Evolutionary conservation across 2,329 filamentous ascomycete genomes (phyloP), one percentile per base, ranked within the genome.

Genomic region (Botrytis tulipae): DNA sequence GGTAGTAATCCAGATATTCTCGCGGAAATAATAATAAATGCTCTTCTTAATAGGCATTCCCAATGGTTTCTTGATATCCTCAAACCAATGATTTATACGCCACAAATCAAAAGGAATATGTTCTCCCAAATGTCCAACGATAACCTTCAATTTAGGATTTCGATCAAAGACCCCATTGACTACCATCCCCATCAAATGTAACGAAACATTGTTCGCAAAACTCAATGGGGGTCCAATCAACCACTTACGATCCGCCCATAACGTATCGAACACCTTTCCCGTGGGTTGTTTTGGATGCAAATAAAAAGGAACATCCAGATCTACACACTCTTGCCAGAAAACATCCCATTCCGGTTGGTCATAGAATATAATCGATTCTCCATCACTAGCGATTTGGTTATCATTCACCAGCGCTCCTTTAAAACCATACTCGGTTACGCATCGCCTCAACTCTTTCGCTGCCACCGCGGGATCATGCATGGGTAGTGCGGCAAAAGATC

Each of bases 241-340:
- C 84, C 86, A 91, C 78, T 86, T 86, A 35, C 88, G 84, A 76
- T 89, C 84, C 1, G 85, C 86, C 84, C 86, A 91, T 10, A 90
- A 84, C 78, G 87, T 87, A 7, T 90, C 87, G 76, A 87, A 83
- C 72, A 89, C 84, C 29, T 83, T 84, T 10, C 88, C 88, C 0
- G 86, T 87, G 1, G 89, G 87, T 76, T 86, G 86, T 66, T 86
- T 54, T 80, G 81, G 90, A 79, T 92, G 90, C 1, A 92, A 83
- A 77, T 91, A 92, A 67, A 92, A 84, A 0, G 89, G 89, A 0
- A 91, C 89, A 73, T 91, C 87, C 0, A 92, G 85, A 61, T 90
- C 87, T 1, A 84, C 84, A 14, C 86, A 84, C 0, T 85, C 86
- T 20, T 83, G 78, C 89, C 89, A 91, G 84, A 92, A 91, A 35